Evolutionary conservation across 768 basidiomycete genomes (phyloP), one percentile per base, ranked within the genome.

Genomic region (Udeniomyces megalosporus): DNA sequence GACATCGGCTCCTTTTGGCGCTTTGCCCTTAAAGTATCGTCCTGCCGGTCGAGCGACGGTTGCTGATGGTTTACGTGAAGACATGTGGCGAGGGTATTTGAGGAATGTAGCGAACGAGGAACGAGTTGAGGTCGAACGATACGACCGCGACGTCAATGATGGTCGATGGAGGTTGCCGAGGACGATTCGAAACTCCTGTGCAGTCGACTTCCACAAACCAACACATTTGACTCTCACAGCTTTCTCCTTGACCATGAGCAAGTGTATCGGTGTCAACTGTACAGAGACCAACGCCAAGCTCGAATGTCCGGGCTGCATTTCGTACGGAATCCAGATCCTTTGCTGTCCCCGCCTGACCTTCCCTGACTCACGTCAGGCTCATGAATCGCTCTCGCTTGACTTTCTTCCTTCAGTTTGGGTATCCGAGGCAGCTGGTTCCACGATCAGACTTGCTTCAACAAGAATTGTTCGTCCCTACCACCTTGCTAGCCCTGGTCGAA

Each of bases 391-490:
- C 6, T 38, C 57, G 35, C 28, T 8, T 38, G 55, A 11, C 44
- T 29, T 42, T 4, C n/a, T n/a, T 45, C 38, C 47, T n/a, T 10
- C 44, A 75, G 74, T 58, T 67, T 75, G n/a, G 74, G 74, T 20
- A 74, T 76, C 53, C 67, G 67, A 6, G 74, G 73, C n/a, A 71
- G 71, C 34, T 74, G 72, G 68, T 97, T 92, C 75, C 96, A 93
- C 67, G 82, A 84, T 28, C 93, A 97, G 74, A 88, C 87, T 55
- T 97, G 93, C 75, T 96, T 96, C 81, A 96, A 95, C 75, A 80
- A 83, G 51, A 84, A 81, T 73, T 97, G 93, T 92, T 73, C 77
- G 90, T 65, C 20, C 20, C 29, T 28, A 24, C 26, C 53, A 44
- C 6, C 34, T 44, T 42, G 11, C n/a, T 46, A 6, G 35, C 29